phyloP scores from a whole-genome alignment of 177 flowering plant species.

The Tripterygium wilfordii region DNA sequence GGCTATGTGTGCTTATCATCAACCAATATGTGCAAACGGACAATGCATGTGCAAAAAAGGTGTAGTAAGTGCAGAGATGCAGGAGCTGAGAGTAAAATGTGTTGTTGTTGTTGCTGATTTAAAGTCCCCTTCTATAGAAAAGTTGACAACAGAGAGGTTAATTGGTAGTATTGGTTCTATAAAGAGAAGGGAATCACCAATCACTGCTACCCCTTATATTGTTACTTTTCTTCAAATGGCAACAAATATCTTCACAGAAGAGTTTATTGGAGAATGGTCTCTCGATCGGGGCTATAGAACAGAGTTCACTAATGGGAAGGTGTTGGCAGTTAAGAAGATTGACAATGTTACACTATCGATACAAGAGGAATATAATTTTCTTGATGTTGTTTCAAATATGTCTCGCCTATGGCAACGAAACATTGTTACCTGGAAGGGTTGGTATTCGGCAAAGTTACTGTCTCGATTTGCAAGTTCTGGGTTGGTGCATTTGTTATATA shows the following conservation, averaged over 20 bases:
- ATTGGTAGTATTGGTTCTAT: constrained; percentile 50
- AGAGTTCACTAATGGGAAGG: constrained; percentile 85
- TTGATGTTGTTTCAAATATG: constrained; percentile 94
- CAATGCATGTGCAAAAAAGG: no score
- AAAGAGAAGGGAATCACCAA: constrained; percentile 63
- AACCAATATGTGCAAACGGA: no score
- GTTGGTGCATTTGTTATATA: no score
- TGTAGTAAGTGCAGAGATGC: constrained; percentile 44
- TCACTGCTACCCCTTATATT: constrained; percentile 77
- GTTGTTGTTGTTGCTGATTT: constrained; percentile 44
- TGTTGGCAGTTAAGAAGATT: constrained; percentile 82
- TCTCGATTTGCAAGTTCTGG: constrained; percentile 99
- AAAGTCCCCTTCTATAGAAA: constrained; percentile 73
- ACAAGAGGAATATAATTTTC: constrained; percentile 89
- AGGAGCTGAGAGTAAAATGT: constrained; percentile 54
- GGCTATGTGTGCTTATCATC: no score
- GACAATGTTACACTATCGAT: constrained; percentile 84
- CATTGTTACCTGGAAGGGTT: constrained; percentile 76
- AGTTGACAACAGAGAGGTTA: constrained; percentile 40
- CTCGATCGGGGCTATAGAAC: constrained; percentile 95
- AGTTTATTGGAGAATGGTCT: constrained; percentile 90
- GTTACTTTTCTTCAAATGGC: constrained; percentile 84
- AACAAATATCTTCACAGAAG: constrained; percentile 88
- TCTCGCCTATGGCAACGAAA: constrained; percentile 88
- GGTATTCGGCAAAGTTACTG: constrained; percentile 91